Base-by-base conservation (phyloP, 306 rosid species). In the Calophaca sinica region DNA sequence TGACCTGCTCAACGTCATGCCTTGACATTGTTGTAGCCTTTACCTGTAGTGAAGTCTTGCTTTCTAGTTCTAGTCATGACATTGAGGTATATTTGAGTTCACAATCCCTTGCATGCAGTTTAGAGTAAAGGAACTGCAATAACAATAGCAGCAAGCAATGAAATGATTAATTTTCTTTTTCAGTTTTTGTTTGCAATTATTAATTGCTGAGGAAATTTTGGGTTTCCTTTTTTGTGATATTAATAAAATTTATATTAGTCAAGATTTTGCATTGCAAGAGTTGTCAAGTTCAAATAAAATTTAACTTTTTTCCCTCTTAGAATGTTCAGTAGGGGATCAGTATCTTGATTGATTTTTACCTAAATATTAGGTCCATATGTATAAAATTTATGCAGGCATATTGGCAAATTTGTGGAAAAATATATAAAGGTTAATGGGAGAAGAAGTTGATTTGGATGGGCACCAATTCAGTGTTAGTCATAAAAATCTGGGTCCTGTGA, bases 11-110 rank as follows among this genome's bases (percentile, higher is more conserved):
- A 68, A 63, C 89, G 6, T 78, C 87, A 48, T 90, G 92, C 33
- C 82, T 94, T 28, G 99, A 92, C 78, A 81, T 88, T 48, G 84
- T 90, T 50, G 96, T 92, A 33, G 96, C 93, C 68, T 90, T 88
- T 62, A 63, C 88, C 28, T 86, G 86, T 85, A 54, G 77, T 36
- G 85, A 86, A 58, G 77, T 42, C 42, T 81, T 81, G 59, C 68
- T 85, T 44, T 86, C 89, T 54, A 78, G 62, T 77, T 81, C 82
- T 41, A 69, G 38, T 45, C 65, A 79, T 41, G 72, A 26, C 64
- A 79, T 92, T 32, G 83, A 92, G 99, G 99, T 92, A 83, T 59
- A 28, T 59, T 71, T 46, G 70, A 50, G 12, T 33, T 79, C 51
- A 73, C 31, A 54, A 50, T 62, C 41, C 32, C 10, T 76, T 76